Evolutionary conservation across 371 early-diverging fungal species (phyloP).

Genomic region (Mortierella sp.): DNA sequence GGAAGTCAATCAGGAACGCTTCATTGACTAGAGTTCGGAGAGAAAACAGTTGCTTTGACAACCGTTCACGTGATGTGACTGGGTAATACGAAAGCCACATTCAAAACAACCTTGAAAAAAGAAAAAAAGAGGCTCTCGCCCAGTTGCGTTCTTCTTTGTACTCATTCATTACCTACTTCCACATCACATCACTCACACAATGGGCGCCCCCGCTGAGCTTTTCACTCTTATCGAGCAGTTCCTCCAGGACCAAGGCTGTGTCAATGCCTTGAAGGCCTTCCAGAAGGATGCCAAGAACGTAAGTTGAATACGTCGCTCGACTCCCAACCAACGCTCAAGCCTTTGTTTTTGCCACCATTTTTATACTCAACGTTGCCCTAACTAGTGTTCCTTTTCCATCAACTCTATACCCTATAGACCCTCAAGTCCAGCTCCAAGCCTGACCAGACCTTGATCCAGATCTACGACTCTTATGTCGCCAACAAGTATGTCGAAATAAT

Average conservation of each 20-base stretch:
- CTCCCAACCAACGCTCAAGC: neutral
- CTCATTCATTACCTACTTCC: neutral
- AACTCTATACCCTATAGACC: constrained; percentile 25
- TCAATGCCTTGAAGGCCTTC: constrained; percentile 52
- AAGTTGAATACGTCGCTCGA: neutral
- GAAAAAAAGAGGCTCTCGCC: constrained; percentile 6
- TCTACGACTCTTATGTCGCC: constrained; percentile 28
- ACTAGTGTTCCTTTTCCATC: neutral
- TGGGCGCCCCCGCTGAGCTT: constrained; percentile 56
- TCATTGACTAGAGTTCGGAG: neutral
- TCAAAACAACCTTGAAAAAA: constrained; percentile 37
- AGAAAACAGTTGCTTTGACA: neutral
- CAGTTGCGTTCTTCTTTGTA: neutral
- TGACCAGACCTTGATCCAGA: constrained; percentile 42
- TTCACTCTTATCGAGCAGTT: constrained; percentile 55
- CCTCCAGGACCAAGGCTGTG: constrained; percentile 50
- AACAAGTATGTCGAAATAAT: neutral
- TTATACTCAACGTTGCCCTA: neutral
- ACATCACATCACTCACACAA: constrained; percentile 13
- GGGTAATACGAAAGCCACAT: constrained; percentile 30
- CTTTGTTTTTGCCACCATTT: constrained; percentile 7
- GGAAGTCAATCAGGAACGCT: constrained; percentile 8
- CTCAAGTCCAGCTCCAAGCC: constrained; percentile 50
- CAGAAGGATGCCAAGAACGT: constrained; percentile 59
- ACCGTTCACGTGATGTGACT: constrained; percentile 18